Conservation (phyloP, 1,284 basidiomycete genomes). For the Marasmius fiardii region DNA sequence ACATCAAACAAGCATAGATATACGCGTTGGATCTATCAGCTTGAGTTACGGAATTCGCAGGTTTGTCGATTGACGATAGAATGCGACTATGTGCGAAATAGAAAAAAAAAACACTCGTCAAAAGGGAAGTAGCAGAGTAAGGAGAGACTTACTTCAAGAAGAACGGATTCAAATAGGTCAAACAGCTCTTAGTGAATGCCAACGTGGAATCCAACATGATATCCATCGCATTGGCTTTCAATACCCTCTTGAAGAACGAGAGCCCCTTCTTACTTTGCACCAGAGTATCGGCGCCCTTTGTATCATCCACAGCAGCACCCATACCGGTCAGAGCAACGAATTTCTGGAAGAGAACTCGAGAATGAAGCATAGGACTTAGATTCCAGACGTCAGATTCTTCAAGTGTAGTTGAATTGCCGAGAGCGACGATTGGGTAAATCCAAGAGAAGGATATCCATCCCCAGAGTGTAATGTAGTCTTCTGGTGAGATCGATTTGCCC, state of each 20-base stretch:
- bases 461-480: constrained; percentile 76
- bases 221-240: constrained; percentile 68
- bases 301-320: too few relatives aligned
- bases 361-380: constrained; percentile 67
- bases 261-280: constrained; percentile 25
- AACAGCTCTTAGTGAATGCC: constrained; percentile 60
- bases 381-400: constrained; percentile 70
- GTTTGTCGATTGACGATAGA: constrained; percentile 14
- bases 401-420: constrained; percentile 60
- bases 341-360: constrained; percentile 61
- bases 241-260: constrained; percentile 1
- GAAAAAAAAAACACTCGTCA: neutral
- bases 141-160: constrained; percentile 54
- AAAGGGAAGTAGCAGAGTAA: neutral
- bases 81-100: constrained; percentile 8
- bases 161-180: constrained; percentile 70
- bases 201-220: constrained; percentile 64
- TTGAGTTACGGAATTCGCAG: constrained; percentile 28
- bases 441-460: constrained; percentile 81
- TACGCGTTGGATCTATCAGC: constrained; percentile 60
- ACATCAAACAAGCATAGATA: constrained; percentile 67
- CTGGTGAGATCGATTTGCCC: constrained; percentile 55
- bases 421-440: constrained; percentile 65
- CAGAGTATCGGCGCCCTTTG: too few relatives aligned
- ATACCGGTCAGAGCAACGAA: too few relatives aligned